Evolutionary conservation across 2,329 filamentous ascomycete species (phyloP).

Genomic region (Colletotrichum abscissum): DNA sequence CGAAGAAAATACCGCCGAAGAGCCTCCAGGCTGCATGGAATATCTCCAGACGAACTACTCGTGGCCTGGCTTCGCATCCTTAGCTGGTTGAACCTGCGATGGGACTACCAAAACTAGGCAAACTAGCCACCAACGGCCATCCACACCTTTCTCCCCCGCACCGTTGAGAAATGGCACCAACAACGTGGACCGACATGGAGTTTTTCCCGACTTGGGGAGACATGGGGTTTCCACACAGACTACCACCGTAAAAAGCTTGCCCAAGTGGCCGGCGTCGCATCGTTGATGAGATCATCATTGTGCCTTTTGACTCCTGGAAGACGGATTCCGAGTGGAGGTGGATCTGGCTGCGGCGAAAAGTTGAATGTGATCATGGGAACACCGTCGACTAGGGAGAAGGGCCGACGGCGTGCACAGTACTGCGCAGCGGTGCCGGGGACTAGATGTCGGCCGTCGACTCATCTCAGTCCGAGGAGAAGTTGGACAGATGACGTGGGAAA

Average conservation of each 20-base stretch:
- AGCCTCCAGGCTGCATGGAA: not conserved
- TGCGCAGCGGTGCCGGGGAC: not conserved
- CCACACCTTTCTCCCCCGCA: slow-evolving; percentile 1
- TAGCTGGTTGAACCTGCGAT: not conserved
- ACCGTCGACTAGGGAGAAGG: not conserved
- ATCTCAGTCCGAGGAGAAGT: not conserved
- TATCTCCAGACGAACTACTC: not conserved
- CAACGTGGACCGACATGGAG: not conserved
- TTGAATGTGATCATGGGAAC: slow-evolving; percentile 5
- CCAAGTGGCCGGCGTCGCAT: not conserved
- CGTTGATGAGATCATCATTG: slow-evolving; percentile 8
- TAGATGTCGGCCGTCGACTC: not conserved
- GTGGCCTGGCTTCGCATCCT: not conserved
- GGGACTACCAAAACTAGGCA: not conserved
- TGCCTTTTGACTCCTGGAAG: not conserved
- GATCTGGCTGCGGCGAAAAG: not conserved
- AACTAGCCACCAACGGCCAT: not conserved
- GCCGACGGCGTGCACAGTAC: not conserved
- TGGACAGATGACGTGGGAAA: not conserved
- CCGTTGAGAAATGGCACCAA: not conserved
- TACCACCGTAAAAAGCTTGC: not conserved
- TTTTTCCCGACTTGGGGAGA: not conserved
- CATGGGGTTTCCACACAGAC: not conserved
- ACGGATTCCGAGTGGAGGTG: not conserved
- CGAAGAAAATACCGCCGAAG: slow-evolving; percentile 16